Evolutionary conservation across 2,329 filamentous ascomycete genomes (phyloP).

Genomic region (Aspergillus latus): DNA sequence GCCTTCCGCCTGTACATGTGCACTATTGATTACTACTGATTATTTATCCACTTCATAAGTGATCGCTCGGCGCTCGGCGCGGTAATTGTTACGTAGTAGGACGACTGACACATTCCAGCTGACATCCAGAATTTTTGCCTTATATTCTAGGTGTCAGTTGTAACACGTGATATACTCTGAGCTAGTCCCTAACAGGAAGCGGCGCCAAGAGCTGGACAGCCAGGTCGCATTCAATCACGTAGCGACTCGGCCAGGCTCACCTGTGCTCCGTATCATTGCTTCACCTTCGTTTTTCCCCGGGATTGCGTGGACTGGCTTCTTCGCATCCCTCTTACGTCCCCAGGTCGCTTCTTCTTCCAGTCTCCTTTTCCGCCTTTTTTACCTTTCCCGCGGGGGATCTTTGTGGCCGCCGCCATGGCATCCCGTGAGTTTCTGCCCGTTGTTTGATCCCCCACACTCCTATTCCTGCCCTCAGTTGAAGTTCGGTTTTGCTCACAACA

Average conservation of each 20-base stretch:
- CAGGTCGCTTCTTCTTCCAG: conserved; percentile 12
- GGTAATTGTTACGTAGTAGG: conserved; percentile 9
- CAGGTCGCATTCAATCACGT: conserved; percentile 18
- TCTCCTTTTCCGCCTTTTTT: conserved; percentile 4
- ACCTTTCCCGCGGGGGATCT: conserved; percentile 47
- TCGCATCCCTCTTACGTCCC: conserved; percentile 21
- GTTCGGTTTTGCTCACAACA: conserved; percentile 20
- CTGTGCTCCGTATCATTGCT: conserved; percentile 4
- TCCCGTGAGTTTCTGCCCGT: conserved; percentile 50
- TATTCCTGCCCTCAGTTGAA: conserved; percentile 25
- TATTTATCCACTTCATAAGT: background rate
- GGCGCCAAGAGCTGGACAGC: conserved; percentile 17
- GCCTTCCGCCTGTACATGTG: background rate
- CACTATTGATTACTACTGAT: background rate
- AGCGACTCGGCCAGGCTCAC: conserved; percentile 20
- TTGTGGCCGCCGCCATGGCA: conserved; percentile 54
- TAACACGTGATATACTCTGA: conserved; percentile 8
- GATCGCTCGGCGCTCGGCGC: background rate
- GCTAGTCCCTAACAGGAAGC: conserved; percentile 7
- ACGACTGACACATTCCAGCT: background rate
- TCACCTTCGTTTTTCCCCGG: conserved; percentile 10
- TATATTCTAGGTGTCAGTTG: background rate
- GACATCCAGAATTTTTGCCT: background rate
- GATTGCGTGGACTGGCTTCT: conserved; percentile 25
- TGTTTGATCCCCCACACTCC: conserved; percentile 23